Evolutionary conservation across 768 basidiomycete genomes (phyloP), one percentile per base, ranked within the genome.

Genomic region (Kockovaella imperatae): DNA sequence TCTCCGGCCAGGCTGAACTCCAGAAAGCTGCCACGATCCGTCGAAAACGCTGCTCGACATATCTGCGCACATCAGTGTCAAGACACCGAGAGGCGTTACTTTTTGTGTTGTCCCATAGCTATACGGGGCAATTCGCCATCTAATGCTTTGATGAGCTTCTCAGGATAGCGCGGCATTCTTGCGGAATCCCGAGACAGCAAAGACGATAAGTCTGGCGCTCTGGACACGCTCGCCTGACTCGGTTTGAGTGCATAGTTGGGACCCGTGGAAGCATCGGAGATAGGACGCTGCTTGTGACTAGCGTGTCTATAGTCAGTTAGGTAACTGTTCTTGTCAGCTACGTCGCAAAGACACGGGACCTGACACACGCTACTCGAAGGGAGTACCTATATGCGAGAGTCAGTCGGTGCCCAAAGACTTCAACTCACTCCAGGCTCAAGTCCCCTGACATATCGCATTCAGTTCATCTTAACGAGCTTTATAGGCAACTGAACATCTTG

Each of bases 21-120:
- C 90, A 96, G 71, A 96, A 96, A 28, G 85, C 83, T 47, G 83
- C 91, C 77, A 93, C 84, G 1, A 87, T 88, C 47, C 87, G 78
- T 25, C 93, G 80, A 15, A 90, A 82, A 26, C 89, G 76, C 62
- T 89, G 87, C 67, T 95, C 91, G 11, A 84, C 83, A 72, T 87
- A 93, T 26, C 89, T 90, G 45, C 41, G n/a, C 41, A 25, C 18
- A 42, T 8, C 38, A 36, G 28, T 24, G 20, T 3, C 23, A 29
- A 24, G 15, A 47, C 36, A 6, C 5, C 10, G 17, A 5, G 45
- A 25, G 11, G 10, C 13, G 35, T 73, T 70, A 93, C 89, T 78
- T 81, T 29, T 85, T 72, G 67, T 95, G 88, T 74, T 83, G 85
- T 3, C 88, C 90, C 83, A 91, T 87, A 7, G 87, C 87, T 57